Evolutionary conservation across 164 flowering plant species (phyloP), one percentile per base, ranked within the genome.

Genomic region (Vitis rupestris): DNA sequence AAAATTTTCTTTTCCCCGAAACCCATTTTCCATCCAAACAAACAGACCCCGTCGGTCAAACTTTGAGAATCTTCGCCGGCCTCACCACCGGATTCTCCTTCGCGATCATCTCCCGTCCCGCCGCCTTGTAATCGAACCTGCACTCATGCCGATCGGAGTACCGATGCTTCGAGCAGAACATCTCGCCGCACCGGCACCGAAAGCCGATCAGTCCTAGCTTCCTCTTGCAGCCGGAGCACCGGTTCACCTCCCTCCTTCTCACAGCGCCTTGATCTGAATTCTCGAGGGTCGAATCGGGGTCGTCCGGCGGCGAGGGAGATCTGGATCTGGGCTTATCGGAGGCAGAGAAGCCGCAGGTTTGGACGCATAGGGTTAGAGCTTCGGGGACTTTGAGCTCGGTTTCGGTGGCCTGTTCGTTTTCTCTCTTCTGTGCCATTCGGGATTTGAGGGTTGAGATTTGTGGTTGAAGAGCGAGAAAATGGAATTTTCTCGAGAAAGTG

Each of bases 181-280:
- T 78, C 29, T 85, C 87, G 5, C 92, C 92, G 65, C 92, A 88
- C 10, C 92, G 78, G 70, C 92, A 88, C 27, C 86, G 70, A 76
- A 88, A 82, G 8, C 92, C 92, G 71, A 90, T 88, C 85, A 88
- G 79, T 3, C 92, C 92, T 4, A 88, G 90, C 81, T 74, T 82
- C 58, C 78, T 77, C 70, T 76, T 58, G 76, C 92, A 88, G 4
- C 88, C 88, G 13, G 87, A 76, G 71, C 92, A 88, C 64, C 90
- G 75, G 52, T 83, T 86, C 65, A 78, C 85, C 61, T 62, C 79
- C 48, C 77, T 64, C 64, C 31, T 79, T 1, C 55, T 70, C 56
- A 53, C 50, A 44, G 73, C 19, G 2, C 66, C 12, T 13, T 17
- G 66, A 9, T 14, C 76, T 52, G 62, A 30, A 8, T 70, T 30